Evolutionary conservation across 2,329 filamentous ascomycete species (phyloP), one percentile per base, ranked within the genome.

Genomic region (Fusarium duplospermum): DNA sequence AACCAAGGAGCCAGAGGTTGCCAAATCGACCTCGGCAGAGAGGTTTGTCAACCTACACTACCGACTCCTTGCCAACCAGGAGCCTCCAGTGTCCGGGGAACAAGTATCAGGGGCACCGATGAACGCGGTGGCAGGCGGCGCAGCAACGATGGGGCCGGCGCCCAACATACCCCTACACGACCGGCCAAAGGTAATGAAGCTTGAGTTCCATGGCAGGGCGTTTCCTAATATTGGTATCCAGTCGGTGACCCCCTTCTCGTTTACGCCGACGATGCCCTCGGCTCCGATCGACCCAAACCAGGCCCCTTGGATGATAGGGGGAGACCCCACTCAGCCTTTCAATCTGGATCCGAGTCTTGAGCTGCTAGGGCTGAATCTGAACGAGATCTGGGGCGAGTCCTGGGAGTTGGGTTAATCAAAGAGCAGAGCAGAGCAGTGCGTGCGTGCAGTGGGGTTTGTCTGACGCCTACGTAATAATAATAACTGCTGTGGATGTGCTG

Each of bases 1-100:
- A 31, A 86, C 86, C 67, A 91, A 90, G 82, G 86, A 88, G 9
- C 78, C 86, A 18, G 88, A 90, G 72, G 84, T 84, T 9, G 89
- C 89, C 66, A 91, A 90, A 80, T 89, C 88, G 5, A 86, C 87
- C 6, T 88, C 88, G 4, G 89, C 89, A 2, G 88, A 91, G 80
- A 83, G 89, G 20, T 91, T 91, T 74, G 86, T 91, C 73, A 86
- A 86, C 66, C 81, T 91, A 33, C 89, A 91, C 79, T 89, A 89
- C 76, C 87, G 87, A 74, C 83, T 91, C 62, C 79, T 90, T 24
- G 87, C 87, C 4, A 87, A 88, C 67, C 88, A 90, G 77, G 87
- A 89, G 24, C 82, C 84, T 11, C 82, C 84, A 1, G 81, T 82
- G 31, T 78, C 82, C 8, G 80, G 82, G 8, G 82, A 77, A 22